Base-by-base conservation (phyloP, 129 eudicot species). In the Kitagawia praeruptora region DNA sequence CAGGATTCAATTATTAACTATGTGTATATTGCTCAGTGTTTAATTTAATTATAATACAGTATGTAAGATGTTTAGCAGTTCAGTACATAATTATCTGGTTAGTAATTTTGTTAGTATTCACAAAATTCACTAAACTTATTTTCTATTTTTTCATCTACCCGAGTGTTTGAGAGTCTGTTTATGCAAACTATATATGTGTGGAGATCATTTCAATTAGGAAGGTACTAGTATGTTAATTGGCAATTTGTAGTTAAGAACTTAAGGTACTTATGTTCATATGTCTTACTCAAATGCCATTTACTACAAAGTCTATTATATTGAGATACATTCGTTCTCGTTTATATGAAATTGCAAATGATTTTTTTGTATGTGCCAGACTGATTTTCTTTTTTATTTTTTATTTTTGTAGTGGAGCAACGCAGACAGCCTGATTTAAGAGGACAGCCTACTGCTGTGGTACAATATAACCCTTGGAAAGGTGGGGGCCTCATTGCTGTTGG, bases 401-500 rank as follows among this genome's bases (percentile, higher is more conserved):
- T 79, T 40, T 48, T 74, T 75, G 69, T 74, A 93, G 98, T 93
- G 84, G 98, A 93, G 89, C 98, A 93, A 81, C 93, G 99, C 8
- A 92, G 84, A 70, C 90, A 86, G 27, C 97, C 96, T 73, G 71
- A 79, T 69, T 82, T 92, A 81, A 86, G 92, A 86, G 99, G 99
- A 64, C 87, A 81, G 53, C 99, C 98, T 42, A 85, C 96, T 83
- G 99, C 99, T 75, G 97, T 96, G 28, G 97, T 92, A 74, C 99
- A 96, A 78, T 96, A 92, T 83, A 96, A 96, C 78, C 81, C 93
- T 63, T 96, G 99, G 98, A 89, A 92, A 85, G 99, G 99, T 73
- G 99, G 99, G 70, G 98, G 90, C 41, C 87, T 96, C 23, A 92
- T 96, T 80, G 98, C 99, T 47, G 99, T 96, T 41, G 81, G 99